A percentile compares a stretch with the other conserved stretches of the same genome.
Conservation (phyloP, 164 flowering plant genomes). For the Tinospora cordifolia region DNA sequence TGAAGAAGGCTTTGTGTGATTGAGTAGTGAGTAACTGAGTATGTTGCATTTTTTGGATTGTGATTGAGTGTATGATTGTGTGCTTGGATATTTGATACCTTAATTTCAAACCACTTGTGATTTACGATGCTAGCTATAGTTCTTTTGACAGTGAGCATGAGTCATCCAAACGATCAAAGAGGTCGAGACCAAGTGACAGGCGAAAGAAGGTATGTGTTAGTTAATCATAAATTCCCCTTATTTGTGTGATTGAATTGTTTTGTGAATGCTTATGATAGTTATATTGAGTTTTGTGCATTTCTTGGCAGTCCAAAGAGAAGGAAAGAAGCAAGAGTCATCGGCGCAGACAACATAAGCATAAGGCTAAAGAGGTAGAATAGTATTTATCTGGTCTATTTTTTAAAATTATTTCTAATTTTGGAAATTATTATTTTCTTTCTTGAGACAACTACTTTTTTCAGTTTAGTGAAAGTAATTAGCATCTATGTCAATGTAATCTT, state of each 20-base stretch:
- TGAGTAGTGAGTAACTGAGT: too few species aligned
- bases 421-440: background rate
- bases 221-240: background rate
- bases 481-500: background rate
- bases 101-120: background rate
- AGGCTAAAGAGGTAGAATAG: conserved; percentile 70
- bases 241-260: background rate
- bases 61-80: background rate
- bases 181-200: conserved; percentile 38
- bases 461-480: background rate
- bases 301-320: conserved; percentile 50
- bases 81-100: background rate
- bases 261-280: background rate
- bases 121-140: conserved; percentile 29
- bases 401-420: background rate
- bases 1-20: too few species aligned
- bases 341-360: conserved; percentile 58
- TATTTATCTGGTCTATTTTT: conserved; percentile 11
- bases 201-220: conserved; percentile 48
- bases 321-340: conserved; percentile 54
- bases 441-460: background rate
- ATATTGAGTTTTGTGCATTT: conserved; percentile 1
- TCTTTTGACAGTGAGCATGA: conserved; percentile 64
- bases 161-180: conserved; percentile 40
- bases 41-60: background rate